Conservation (phyloP, 2,329 filamentous ascomycete genomes). For the Diaporthe citrichinensis region DNA sequence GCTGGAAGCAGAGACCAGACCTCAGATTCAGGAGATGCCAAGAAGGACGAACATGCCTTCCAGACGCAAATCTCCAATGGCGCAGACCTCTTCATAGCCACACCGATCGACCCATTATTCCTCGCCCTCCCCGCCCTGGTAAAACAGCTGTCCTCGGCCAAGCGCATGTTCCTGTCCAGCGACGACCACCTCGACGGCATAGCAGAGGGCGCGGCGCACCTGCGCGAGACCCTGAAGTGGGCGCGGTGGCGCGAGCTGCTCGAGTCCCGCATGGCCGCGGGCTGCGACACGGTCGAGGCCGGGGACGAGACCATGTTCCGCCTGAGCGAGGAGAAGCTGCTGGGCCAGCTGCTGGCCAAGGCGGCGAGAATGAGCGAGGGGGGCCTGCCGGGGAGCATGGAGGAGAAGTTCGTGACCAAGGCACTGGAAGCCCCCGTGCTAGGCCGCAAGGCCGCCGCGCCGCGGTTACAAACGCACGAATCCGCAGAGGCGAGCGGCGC, state of each 20-base stretch:
- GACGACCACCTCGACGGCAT: conserved; percentile 81
- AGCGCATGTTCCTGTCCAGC: conserved; percentile 75
- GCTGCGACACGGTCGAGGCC: conserved; percentile 88
- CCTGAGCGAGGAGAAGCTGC: conserved; percentile 79
- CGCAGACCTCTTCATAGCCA: conserved; percentile 86
- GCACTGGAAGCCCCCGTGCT: conserved; percentile 83
- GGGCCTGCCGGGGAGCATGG: conserved; percentile 83
- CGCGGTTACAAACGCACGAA: conserved; percentile 49
- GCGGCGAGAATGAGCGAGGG: conserved; percentile 75
- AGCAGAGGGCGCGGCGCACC: conserved; percentile 66
- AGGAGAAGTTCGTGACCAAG: conserved; percentile 85
- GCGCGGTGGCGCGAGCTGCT: conserved; percentile 64
- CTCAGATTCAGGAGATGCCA: conserved; percentile 39
- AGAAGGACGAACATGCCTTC: conserved; percentile 43
- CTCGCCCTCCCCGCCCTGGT: conserved; percentile 81
- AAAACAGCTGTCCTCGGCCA: conserved; percentile 58
- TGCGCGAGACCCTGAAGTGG: conserved; percentile 66
- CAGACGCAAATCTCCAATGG: conserved; percentile 68
- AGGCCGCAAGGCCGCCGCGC: conserved; percentile 69
- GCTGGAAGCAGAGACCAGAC: conserved; percentile 20
- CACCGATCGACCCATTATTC: conserved; percentile 87
- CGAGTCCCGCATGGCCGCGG: conserved; percentile 74
- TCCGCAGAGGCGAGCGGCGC: conserved; percentile 40
- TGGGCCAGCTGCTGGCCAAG: conserved; percentile 76
- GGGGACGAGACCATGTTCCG: conserved; percentile 90